Percentiles rank a stretch among this genome's conserved stretches.
Conservation (phyloP, 2,329 filamentous ascomycete genomes). For the Penicillium sp. region DNA sequence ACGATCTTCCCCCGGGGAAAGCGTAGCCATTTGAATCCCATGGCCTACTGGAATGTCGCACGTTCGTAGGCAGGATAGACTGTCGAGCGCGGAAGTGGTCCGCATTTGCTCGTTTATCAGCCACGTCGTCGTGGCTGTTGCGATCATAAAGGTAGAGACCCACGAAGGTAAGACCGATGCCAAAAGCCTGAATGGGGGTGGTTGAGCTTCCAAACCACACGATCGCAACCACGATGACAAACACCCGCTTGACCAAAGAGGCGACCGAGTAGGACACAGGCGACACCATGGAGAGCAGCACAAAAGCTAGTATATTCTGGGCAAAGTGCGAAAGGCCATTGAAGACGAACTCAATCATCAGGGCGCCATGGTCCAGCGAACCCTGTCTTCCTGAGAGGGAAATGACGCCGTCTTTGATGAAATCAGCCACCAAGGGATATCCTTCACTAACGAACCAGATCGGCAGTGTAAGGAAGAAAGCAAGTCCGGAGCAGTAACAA, state of each 20-base stretch:
- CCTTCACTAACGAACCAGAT: conserved; percentile 95
- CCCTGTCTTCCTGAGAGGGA: conserved; percentile 74
- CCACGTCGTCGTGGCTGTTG: conserved; percentile 82
- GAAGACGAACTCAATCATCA: conserved; percentile 84
- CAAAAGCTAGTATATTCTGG: conserved; percentile 92
- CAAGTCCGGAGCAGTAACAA: conserved; percentile 93
- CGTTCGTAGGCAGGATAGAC: conserved; percentile 65
- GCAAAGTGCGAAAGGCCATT: conserved; percentile 96
- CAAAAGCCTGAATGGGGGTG: conserved; percentile 75
- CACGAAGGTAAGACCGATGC: conserved; percentile 84
- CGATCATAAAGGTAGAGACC: conserved; percentile 95
- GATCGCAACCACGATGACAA: conserved; percentile 91
- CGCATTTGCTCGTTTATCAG: conserved; percentile 70
- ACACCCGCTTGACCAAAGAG: conserved; percentile 93
- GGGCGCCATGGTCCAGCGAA: conserved; percentile 61
- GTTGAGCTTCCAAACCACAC: conserved; percentile 94
- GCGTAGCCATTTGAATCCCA: conserved; percentile 39
- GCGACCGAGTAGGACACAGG: conserved; percentile 97
- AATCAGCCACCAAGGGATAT: conserved; percentile 70
- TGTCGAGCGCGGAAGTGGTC: conserved; percentile 62
- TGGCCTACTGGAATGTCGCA: conserved; percentile 35
- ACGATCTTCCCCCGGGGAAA: conserved; percentile 29
- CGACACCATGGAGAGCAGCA: conserved; percentile 87
- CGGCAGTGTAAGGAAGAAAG: conserved; percentile 81
- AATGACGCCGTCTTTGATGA: conserved; percentile 77